A percentile compares a stretch with the other conserved stretches of the same genome.
Evolutionary conservation across 1,284 basidiomycete species (phyloP).

Genomic region (Chiua sp.): DNA sequence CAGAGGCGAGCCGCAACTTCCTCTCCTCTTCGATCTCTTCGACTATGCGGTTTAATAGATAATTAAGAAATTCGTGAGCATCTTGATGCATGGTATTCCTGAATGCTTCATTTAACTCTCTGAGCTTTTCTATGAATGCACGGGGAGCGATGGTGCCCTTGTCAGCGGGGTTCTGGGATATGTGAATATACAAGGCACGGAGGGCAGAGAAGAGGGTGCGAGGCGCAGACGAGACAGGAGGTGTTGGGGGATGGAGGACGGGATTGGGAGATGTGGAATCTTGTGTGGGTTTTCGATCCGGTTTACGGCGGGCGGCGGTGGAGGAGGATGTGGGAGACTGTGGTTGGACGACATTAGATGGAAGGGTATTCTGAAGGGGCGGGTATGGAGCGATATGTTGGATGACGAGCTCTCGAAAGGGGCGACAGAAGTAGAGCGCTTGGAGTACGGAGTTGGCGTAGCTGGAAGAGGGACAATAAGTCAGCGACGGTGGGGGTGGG

Average conservation of each 20-base stretch:
- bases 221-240: slow-evolving; percentile 62
- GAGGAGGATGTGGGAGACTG: slow-evolving; percentile 31
- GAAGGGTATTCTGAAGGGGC: slow-evolving; percentile 17
- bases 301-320: slow-evolving; percentile 47
- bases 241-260: slow-evolving; percentile 29
- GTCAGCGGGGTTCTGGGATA: slow-evolving; percentile 74
- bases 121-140: slow-evolving; percentile 90
- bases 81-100: slow-evolving; percentile 92
- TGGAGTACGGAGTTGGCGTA: slow-evolving; percentile 99
- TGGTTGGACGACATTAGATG: slow-evolving; percentile 18
- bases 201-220: slow-evolving; percentile 89
- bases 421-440: slow-evolving; percentile 89
- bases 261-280: slow-evolving; percentile 25
- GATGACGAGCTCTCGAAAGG: slow-evolving; percentile 79
- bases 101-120: slow-evolving; percentile 88
- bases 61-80: slow-evolving; percentile 97
- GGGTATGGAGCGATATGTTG: slow-evolving; percentile 55
- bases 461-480: slow-evolving; percentile 51
- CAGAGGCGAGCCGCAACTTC: slow-evolving; percentile 48
- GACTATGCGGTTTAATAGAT: slow-evolving; percentile 90
- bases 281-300: slow-evolving; percentile 53
- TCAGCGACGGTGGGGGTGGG: slow-evolving; percentile 14
- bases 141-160: slow-evolving; percentile 88
- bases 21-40: slow-evolving; percentile 88
- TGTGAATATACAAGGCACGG: slow-evolving; percentile 87